phyloP scores from a whole-genome alignment of 495 filamentous ascomycete species.

The Xylaria scruposa region DNA sequence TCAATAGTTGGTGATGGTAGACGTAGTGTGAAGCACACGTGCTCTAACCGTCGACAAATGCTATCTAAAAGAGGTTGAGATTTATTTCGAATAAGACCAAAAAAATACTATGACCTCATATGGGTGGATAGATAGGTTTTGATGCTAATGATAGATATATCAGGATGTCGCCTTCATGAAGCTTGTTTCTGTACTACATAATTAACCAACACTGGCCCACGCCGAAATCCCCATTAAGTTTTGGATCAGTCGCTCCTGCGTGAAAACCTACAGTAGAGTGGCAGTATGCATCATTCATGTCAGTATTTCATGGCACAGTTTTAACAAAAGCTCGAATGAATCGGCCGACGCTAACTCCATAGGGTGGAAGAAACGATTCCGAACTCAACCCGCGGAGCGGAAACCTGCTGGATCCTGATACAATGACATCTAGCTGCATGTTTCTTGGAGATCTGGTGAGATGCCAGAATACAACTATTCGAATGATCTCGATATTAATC shows the following conservation, averaged over 20 bases:
- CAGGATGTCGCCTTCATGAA: not conserved
- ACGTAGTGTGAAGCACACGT: not conserved
- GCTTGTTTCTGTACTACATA: not conserved
- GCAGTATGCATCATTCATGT: conserved; percentile 4
- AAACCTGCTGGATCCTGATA: conserved; percentile 1
- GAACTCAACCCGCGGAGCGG: not conserved
- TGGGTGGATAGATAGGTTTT: not conserved
- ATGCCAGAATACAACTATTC: conserved; percentile 11
- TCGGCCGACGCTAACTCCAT: not conserved
- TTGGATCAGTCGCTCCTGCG: not conserved
- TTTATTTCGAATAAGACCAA: not conserved
- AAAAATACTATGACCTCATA: not conserved
- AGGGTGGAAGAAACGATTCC: not conserved
- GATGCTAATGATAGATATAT: not conserved
- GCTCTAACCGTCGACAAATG: not conserved
- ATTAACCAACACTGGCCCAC: not conserved
- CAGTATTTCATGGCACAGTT: not conserved
- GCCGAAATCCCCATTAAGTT: not conserved
- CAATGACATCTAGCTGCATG: not conserved
- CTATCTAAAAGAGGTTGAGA: not conserved
- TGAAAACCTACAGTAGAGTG: not conserved
- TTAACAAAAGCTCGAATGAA: not conserved
- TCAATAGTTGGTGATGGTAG: not conserved
- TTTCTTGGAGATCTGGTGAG: not conserved
- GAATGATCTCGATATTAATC: not conserved